A percentile compares a stretch with the other conserved stretches of the same genome.
Conservation (phyloP, 345 rosid species). For the Salix viminalis region DNA sequence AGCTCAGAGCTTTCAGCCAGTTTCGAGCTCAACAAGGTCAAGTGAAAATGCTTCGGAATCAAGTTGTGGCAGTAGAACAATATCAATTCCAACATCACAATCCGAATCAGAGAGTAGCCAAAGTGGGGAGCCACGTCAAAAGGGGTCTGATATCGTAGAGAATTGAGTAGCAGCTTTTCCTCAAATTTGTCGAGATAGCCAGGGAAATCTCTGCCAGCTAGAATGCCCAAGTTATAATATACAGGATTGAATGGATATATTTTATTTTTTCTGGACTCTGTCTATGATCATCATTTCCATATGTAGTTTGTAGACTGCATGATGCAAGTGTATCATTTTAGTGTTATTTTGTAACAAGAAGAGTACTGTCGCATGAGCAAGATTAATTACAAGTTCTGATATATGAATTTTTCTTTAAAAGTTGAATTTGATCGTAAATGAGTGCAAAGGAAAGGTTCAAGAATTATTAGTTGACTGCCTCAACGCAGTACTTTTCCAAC, state of each 20-base stretch:
- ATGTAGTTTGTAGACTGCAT: background rate
- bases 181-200: background rate
- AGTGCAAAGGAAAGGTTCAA: background rate
- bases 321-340: background rate
- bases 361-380: background rate
- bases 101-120: slow-evolving; percentile 27
- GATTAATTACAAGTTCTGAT: background rate
- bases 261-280: too few relatives aligned
- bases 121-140: slow-evolving; percentile 4
- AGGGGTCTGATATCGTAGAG: background rate
- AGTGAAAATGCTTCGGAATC: slow-evolving; percentile 6
- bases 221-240: background rate
- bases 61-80: slow-evolving; percentile 9
- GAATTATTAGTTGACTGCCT: background rate
- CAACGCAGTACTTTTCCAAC: background rate
- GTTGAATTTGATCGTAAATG: background rate
- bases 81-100: slow-evolving; percentile 6
- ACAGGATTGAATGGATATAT: too few relatives aligned
- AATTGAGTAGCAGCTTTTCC: background rate
- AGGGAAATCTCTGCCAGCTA: background rate
- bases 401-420: too few relatives aligned
- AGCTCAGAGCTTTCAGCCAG: background rate
- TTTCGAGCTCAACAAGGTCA: background rate
- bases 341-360: background rate
- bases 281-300: background rate